Conservation (phyloP, 345 rosid genomes). For the Syzygium aqueum region DNA sequence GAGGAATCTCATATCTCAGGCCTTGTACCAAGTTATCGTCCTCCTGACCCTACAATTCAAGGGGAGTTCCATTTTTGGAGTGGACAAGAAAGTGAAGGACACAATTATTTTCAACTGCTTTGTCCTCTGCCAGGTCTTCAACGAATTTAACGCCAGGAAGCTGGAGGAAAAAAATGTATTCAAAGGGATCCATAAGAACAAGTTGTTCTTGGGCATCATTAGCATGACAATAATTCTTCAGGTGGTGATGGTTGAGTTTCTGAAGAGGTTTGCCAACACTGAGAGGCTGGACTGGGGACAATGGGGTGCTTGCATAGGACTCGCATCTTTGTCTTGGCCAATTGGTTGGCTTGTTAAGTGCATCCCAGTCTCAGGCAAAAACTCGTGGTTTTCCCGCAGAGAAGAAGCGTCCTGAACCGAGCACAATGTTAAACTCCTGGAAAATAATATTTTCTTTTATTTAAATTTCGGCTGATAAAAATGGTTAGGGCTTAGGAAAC, state of each 20-base stretch:
- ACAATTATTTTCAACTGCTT: constrained; percentile 67
- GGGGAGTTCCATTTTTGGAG: constrained; percentile 48
- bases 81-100: constrained; percentile 39
- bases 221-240: constrained; percentile 47
- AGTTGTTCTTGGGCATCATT: constrained; percentile 48
- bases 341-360: constrained; percentile 56
- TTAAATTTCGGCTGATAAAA: too few species aligned
- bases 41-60: constrained; percentile 58
- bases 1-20: constrained; percentile 65
- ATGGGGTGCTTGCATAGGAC: constrained; percentile 52
- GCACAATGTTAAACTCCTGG: not conserved
- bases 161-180: constrained; percentile 72
- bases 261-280: constrained; percentile 60
- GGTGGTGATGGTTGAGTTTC: constrained; percentile 66
- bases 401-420: not conserved
- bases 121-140: constrained; percentile 69
- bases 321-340: constrained; percentile 64
- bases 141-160: constrained; percentile 75
- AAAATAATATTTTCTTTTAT: not conserved
- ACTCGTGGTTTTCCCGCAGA: not conserved
- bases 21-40: constrained; percentile 51
- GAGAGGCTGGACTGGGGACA: constrained; percentile 62
- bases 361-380: constrained; percentile 36
- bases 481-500: not conserved
- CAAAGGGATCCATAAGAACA: constrained; percentile 54